Base-by-base conservation (phyloP, 345 rosid species). In the Citrus sp. region DNA sequence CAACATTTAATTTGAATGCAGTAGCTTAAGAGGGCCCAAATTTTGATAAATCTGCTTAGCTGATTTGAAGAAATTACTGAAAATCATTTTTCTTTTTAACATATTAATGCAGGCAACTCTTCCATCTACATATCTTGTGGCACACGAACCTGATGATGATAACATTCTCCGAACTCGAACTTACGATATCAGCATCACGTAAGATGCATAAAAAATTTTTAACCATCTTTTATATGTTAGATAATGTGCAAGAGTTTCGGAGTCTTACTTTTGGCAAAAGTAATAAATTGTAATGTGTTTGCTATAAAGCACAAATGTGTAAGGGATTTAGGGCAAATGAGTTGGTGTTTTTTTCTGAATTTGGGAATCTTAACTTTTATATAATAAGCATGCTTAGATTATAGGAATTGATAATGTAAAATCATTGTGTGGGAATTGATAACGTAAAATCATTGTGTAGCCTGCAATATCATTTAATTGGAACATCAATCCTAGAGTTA, bases 151-250 rank as follows among this genome's bases (percentile, higher is more conserved):
- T 75, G 97, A 90, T 76, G 98, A 94, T 51, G 95, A 94, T 85
- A 93, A 92, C 79, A 94, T 97, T 66, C 88, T 97, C 65, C 86
- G 94, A 59, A 97, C 99, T 32, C 93, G 99, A 77, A 94, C 99
- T 56, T 97, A 97, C 82, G 99, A 94, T 90, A 87, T 97, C 83
- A 97, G 94, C 93, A 97, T 97, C 83, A 92, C 99, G 98, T 97
- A 92, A 86, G 92, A 74, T 74, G 28, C 70, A 34, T 73, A 27
- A 28, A 68, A 68, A 9, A 28, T 61, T 46, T 60, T 73, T 54
- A 58, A 24, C 66, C 76, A 58, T 58, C 49, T n/a, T 27, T 70
- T 32, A 49, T 54, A 24, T 34, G 25, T 72, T 72, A 54, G 25
- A 10, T 55, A 30, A 54, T 51, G 19, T 55, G 38, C 22, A 49